These are phyloP conservation scores for Globisporangium camurandrum DNA, from an alignment of 352 stramenopile genomes.

Conservation along the genomic window DNA sequence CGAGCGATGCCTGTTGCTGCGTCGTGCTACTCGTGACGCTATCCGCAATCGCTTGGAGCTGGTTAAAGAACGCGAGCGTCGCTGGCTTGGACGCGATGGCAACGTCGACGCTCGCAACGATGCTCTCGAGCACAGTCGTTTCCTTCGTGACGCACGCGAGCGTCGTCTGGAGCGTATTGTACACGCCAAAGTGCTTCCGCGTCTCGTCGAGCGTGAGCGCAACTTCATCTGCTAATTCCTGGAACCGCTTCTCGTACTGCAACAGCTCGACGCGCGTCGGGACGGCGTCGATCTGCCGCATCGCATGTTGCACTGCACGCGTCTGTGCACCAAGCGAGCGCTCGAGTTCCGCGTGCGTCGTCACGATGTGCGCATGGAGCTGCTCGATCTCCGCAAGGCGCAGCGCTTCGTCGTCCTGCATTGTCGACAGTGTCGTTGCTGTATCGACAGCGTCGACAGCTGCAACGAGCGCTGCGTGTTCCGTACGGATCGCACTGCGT, in stretches of 20 bases:
- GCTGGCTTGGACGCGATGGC: slow-evolving; percentile 61
- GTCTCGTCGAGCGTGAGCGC: slow-evolving; percentile 86
- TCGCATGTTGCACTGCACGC: slow-evolving; percentile 40
- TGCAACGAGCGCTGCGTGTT: too few relatives aligned
- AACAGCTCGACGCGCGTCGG: slow-evolving; percentile 81
- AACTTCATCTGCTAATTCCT: slow-evolving; percentile 86
- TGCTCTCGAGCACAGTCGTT: slow-evolving; percentile 80
- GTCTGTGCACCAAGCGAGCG: slow-evolving; percentile 47
- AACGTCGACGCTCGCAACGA: slow-evolving; percentile 75
- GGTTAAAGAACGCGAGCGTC: slow-evolving; percentile 66
- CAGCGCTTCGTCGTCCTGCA: slow-evolving; percentile 42
- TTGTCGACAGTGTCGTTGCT: too few relatives aligned
- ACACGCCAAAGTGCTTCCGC: slow-evolving; percentile 82
- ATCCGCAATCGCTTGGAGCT: slow-evolving; percentile 63
- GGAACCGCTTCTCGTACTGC: slow-evolving; percentile 87
- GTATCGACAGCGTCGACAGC: slow-evolving; percentile 23
- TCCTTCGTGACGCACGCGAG: slow-evolving; percentile 82
- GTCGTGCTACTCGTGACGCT: slow-evolving; percentile 41
- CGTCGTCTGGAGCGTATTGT: slow-evolving; percentile 82
- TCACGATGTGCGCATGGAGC: slow-evolving; percentile 54
- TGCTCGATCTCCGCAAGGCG: slow-evolving; percentile 51
- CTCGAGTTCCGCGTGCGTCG: slow-evolving; percentile 66
- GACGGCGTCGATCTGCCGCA: slow-evolving; percentile 79
- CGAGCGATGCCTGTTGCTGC: slow-evolving; percentile 46
- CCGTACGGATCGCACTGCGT: slow-evolving; percentile 34